Evolutionary conservation across 1,284 basidiomycete genomes (phyloP).

Genomic region (Coniophora puteana): DNA sequence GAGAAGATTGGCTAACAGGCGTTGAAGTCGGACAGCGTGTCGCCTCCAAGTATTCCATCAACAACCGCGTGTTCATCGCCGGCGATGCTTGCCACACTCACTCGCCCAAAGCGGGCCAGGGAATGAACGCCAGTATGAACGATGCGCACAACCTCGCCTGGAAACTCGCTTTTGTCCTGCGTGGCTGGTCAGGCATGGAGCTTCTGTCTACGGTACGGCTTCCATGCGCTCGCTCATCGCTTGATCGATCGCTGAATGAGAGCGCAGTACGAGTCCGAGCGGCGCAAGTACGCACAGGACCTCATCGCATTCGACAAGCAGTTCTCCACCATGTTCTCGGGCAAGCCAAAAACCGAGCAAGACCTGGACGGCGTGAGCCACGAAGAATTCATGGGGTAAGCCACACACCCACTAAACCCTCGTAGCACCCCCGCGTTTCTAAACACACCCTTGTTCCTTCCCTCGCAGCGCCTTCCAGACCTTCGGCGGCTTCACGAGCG

Average conservation of each 20-base stretch:
- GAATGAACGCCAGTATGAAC: slow-evolving; percentile 68
- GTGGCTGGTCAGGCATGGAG: slow-evolving; percentile 49
- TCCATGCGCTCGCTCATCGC: background rate
- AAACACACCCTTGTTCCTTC: slow-evolving; percentile 31
- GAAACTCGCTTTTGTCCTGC: slow-evolving; percentile 56
- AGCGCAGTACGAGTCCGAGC: slow-evolving; percentile 39
- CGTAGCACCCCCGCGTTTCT: slow-evolving; percentile 40
- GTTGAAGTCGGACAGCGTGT: slow-evolving; percentile 41
- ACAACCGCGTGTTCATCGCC: slow-evolving; percentile 43
- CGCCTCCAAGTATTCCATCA: slow-evolving; percentile 37
- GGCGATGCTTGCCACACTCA: slow-evolving; percentile 49
- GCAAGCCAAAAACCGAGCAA: slow-evolving; percentile 31
- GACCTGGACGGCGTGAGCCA: slow-evolving; percentile 37
- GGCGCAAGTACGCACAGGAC: slow-evolving; percentile 44
- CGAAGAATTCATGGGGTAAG: slow-evolving; percentile 38
- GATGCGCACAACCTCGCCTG: slow-evolving; percentile 49
- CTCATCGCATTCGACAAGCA: slow-evolving; percentile 50
- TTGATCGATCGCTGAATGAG: background rate
- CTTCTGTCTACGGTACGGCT: slow-evolving; percentile 48
- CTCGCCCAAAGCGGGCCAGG: slow-evolving; percentile 54
- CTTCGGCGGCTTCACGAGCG: slow-evolving; percentile 57
- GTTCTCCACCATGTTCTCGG: slow-evolving; percentile 45
- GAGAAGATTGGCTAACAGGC: background rate
- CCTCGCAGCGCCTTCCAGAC: slow-evolving; percentile 48
- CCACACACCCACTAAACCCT: slow-evolving; percentile 21